Percentiles rank a stretch among this genome's conserved stretches.
Conservation (phyloP, 2,329 filamentous ascomycete species). For the Annulohypoxylon truncatum region DNA sequence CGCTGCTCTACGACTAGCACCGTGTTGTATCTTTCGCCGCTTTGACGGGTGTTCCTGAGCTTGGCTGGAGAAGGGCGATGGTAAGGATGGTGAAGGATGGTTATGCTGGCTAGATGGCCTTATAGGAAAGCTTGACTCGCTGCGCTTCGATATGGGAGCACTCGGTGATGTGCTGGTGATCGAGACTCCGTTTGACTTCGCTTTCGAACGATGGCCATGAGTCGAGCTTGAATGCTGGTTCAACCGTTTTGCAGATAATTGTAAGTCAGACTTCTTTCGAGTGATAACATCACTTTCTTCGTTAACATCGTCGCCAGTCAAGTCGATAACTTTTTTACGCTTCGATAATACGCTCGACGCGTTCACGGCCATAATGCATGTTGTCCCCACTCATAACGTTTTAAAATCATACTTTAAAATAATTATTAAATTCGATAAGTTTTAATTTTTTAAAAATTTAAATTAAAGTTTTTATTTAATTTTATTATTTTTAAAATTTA, state of each 20-base stretch:
- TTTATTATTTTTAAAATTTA: slow-evolving; percentile 18
- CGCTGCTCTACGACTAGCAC: background rate
- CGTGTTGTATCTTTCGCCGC: slow-evolving; percentile 30
- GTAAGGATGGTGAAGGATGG: background rate
- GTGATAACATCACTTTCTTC: slow-evolving; percentile 4
- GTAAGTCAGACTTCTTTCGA: background rate
- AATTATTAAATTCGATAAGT: slow-evolving; percentile 11
- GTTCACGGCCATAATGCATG: slow-evolving; percentile 33
- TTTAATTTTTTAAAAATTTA: slow-evolving; percentile 13
- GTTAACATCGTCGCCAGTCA: slow-evolving; percentile 36
- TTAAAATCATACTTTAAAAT: slow-evolving; percentile 14
- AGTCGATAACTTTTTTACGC: slow-evolving; percentile 32
- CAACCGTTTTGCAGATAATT: background rate
- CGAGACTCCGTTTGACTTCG: background rate
- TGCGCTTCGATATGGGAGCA: background rate
- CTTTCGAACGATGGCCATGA: background rate
- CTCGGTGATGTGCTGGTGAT: background rate
- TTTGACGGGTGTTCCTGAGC: slow-evolving; percentile 25
- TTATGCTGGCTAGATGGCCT: background rate
- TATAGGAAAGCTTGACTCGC: background rate
- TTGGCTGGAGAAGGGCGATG: background rate
- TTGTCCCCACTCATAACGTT: slow-evolving; percentile 12
- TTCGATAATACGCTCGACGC: slow-evolving; percentile 4
- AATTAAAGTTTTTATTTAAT: slow-evolving; percentile 11
- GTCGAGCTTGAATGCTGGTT: background rate